A percentile compares a stretch with the other conserved stretches of the same genome.
phyloP scores from a whole-genome alignment of 2,329 filamentous ascomycete genomes.

The Alternaria ethzedia region DNA sequence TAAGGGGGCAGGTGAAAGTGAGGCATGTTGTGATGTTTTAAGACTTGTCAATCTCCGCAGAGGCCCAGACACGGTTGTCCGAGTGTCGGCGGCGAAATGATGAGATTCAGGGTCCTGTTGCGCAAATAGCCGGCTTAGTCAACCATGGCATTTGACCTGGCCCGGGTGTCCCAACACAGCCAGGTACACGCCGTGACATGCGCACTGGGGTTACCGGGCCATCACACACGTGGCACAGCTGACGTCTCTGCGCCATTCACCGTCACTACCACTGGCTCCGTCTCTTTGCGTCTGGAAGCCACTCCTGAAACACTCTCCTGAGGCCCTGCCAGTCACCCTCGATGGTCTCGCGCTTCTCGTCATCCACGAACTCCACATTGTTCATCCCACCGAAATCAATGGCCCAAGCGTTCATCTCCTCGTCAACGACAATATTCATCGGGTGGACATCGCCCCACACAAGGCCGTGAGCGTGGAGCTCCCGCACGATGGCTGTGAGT shows the following conservation, averaged over 20 bases:
- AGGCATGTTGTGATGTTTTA: conserved; percentile 21
- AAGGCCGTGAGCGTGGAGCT: conserved; percentile 22
- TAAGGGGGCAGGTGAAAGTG: conserved; percentile 2
- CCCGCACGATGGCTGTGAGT: conserved; percentile 4
- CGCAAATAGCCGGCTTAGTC: conserved; percentile 19
- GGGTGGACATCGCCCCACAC: conserved; percentile 28
- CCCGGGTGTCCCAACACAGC: background rate
- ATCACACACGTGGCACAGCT: background rate
- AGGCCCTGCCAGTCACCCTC: conserved; percentile 37
- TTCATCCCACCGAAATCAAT: conserved; percentile 49
- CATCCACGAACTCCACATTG: conserved; percentile 47
- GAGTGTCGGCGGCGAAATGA: conserved; percentile 33
- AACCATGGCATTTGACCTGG: conserved; percentile 4
- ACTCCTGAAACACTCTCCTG: conserved; percentile 2
- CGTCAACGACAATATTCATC: conserved; percentile 47
- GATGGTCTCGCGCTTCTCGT: conserved; percentile 41
- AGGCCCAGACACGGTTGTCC: conserved; percentile 20
- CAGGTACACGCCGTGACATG: background rate
- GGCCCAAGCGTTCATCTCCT: conserved; percentile 41
- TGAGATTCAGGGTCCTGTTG: conserved; percentile 15
- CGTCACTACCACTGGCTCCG: background rate
- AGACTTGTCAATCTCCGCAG: conserved; percentile 19
- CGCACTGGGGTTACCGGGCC: background rate
- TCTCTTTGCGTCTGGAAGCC: background rate
- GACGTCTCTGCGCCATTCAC: background rate